These are phyloP conservation scores for Pichia kudriavzevii DNA, from an alignment of 1,139 yeast genomes.

Conservation along the genomic window DNA sequence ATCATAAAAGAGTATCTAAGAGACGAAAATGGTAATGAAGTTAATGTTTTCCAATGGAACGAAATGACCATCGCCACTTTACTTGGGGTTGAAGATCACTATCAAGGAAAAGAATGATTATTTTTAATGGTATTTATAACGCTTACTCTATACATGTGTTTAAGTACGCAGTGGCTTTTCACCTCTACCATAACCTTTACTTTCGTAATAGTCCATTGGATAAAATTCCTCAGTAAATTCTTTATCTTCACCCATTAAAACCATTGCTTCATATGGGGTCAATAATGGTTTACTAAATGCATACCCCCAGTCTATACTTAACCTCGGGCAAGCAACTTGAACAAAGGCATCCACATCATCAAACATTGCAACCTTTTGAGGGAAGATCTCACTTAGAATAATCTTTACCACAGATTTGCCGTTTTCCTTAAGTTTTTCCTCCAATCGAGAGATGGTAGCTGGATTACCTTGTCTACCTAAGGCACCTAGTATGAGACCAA, in stretches of 20 bases:
- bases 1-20: slow-evolving; percentile 36
- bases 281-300: slow-evolving; percentile 87
- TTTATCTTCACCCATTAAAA: slow-evolving; percentile 64
- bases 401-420: slow-evolving; percentile 75
- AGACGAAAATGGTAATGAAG: slow-evolving; percentile 18
- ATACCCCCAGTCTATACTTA: slow-evolving; percentile 98
- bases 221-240: slow-evolving; percentile 62
- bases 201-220: slow-evolving; percentile 94
- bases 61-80: slow-evolving; percentile 56
- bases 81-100: slow-evolving; percentile 47
- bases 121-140: slow-evolving; percentile 1
- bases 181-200: slow-evolving; percentile 92
- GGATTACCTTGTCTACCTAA: slow-evolving; percentile 94
- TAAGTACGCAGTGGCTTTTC: slow-evolving; percentile 39
- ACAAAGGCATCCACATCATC: slow-evolving; percentile 92
- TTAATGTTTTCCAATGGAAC: slow-evolving; percentile 41
- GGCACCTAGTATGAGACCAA: slow-evolving; percentile 91
- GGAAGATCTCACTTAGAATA: slow-evolving; percentile 86
- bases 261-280: slow-evolving; percentile 97
- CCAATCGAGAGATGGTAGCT: slow-evolving; percentile 60
- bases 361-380: slow-evolving; percentile 88
- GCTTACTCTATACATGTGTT: neutral
- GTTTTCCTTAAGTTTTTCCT: slow-evolving; percentile 39
- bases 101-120: too few relatives aligned
- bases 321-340: slow-evolving; percentile 95